A percentile compares a stretch with the other conserved stretches of the same genome.
These are phyloP conservation scores for Oligophagozyma castellii DNA, from an alignment of 1,139 yeast genomes.

Conservation along the genomic window DNA sequence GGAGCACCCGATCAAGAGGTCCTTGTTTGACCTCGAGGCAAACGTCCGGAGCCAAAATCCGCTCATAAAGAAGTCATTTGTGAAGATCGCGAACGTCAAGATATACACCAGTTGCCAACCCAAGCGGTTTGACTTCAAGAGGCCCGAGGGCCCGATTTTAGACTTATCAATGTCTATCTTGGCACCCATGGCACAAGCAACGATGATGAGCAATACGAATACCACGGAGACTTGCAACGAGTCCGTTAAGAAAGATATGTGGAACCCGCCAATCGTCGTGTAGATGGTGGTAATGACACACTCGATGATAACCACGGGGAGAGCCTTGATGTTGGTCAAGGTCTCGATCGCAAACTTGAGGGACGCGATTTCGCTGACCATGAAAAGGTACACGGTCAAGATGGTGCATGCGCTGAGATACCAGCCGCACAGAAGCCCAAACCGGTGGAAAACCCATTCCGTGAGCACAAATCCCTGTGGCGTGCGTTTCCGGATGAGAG, in stretches of 20 bases:
- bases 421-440: constrained; percentile 57
- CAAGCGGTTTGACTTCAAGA: constrained; percentile 47
- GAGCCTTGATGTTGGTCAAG: constrained; percentile 64
- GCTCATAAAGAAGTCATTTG: constrained; percentile 81
- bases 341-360: constrained; percentile 63
- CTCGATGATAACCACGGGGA: constrained; percentile 76
- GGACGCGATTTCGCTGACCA: constrained; percentile 81
- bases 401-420: constrained; percentile 73
- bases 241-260: constrained; percentile 79
- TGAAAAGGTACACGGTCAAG: constrained; percentile 72
- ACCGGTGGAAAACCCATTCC: constrained; percentile 86
- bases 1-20: constrained; percentile 59
- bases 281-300: constrained; percentile 80
- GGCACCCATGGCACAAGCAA: constrained; percentile 70
- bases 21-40: constrained; percentile 69
- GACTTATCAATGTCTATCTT: constrained; percentile 57
- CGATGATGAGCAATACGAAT: constrained; percentile 49
- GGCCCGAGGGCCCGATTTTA: constrained; percentile 50
- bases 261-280: constrained; percentile 82
- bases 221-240: constrained; percentile 75
- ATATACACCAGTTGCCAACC: constrained; percentile 90
- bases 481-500: constrained; percentile 60
- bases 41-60: constrained; percentile 93
- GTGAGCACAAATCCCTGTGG: constrained; percentile 88
- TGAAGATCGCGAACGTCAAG: constrained; percentile 70